Evolutionary conservation across 2,329 filamentous ascomycete species (phyloP), one percentile per base, ranked within the genome.

Genomic region (Xylariaceae sp.): DNA sequence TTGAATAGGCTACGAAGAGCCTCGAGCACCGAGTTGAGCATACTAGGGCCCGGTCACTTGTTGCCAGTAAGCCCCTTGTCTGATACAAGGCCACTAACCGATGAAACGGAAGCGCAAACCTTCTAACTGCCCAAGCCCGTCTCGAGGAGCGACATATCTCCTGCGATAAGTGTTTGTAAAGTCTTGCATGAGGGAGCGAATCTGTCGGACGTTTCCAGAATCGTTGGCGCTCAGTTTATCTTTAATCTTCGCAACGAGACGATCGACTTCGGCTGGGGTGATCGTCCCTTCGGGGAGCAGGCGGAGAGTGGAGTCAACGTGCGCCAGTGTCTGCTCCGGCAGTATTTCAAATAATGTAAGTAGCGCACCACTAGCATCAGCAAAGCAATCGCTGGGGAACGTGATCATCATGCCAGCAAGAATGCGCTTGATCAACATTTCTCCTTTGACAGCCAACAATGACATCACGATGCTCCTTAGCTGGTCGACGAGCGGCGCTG

Each of bases 341-440:
- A 95, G 79, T 47, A 97, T 78, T 73, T 96, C 88, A 71, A 99
- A 96, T 64, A 97, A 80, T 2, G 88, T 87, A 61, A 99, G 84
- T 55, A 99, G 77, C n/a, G 96, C 90, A 3, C 92, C 92, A 53
- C 91, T 96, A 13, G 92, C 92, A 71, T 99, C 94, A 0, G 92
- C 88, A 71, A 97, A 96, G 76, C 92, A 97, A 73, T 97, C 94
- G 49, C 90, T 85, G 0, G 94, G 95, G 76, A 99, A 99, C 0
- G 89, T 95, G 73, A 97, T 97, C 93, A 99, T 97, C 92, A 99
- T 96, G 61, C 94, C 94, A 1, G 92, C 94, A 77, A 99, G 82
- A 59, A 96, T 87, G 64, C 92, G 89, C 75, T 96, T 93, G 6
- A 94, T 87, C 34, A 99, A 80, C 58, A 85, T 78, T 69, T 91